Base-by-base conservation (phyloP, 192 early-diverging fungal genomes). In the Coemansia aciculifera region DNA sequence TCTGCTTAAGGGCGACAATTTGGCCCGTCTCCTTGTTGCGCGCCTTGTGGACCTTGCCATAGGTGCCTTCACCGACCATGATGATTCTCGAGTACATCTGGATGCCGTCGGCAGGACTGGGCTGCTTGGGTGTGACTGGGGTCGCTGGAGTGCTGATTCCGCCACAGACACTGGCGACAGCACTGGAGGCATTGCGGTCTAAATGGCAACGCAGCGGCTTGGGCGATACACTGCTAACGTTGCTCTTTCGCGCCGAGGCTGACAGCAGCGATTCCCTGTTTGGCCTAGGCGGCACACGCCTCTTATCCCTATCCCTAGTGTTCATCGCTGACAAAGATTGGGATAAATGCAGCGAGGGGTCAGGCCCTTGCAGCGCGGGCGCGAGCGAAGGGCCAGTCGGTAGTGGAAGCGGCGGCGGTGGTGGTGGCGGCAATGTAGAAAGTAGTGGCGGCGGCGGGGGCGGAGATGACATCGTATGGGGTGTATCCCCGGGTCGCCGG, bases 21-120 rank as follows among this genome's bases (percentile, higher is more conserved):
- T 85, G 77, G 12, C 90, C 90, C 5, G 89, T 91, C 37, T 85
- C 81, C 57, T 84, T 79, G 70, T 93, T 88, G 37, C 78, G 80
- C 10, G 91, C 93, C 76, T 93, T 93, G 72, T 92, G 93, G 21
- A 94, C 93, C 64, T 93, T 93, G 51, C 93, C 92, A 57, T 93
- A 93, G 11, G 92, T 93, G 38, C 92, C 92, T 74, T 93, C 89
- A 43, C 92, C 92, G 21, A 93, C 91, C 85, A 92, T 91, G 46
- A 85, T 87, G 46, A 92, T 86, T 17, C 82, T 86, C 64, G 88
- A 87, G 75, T 89, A 93, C 17, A 89, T 65, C 54, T 87, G 87
- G 34, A 86, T 82, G 7, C 79, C 78, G 15, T 86, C 84, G 6
- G 69, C 37, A 11, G 73, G 77, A 43, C 77, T 73, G 64, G 64